Evolutionary conservation across 2,329 filamentous ascomycete species (phyloP).

Genomic region (Zasmidium angulare): DNA sequence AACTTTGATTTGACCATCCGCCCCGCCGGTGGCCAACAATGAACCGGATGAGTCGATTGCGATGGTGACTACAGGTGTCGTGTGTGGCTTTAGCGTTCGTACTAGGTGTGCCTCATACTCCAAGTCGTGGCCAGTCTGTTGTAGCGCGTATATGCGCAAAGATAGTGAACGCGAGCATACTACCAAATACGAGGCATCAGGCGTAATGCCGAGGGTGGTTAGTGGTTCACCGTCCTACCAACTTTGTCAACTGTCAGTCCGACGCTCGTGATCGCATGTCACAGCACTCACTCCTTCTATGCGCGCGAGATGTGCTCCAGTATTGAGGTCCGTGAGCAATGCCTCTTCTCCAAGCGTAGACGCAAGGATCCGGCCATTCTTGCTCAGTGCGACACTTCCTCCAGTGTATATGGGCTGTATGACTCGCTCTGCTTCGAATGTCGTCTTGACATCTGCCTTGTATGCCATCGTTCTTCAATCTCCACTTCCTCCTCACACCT

Average conservation of each 20-base stretch:
- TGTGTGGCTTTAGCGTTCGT: conserved; percentile 84
- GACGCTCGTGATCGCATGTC: conserved; percentile 3
- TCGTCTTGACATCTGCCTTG: conserved; percentile 69
- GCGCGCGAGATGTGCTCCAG: conserved; percentile 75
- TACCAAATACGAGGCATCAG: conserved; percentile 82
- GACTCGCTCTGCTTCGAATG: conserved; percentile 79
- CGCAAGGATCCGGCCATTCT: conserved; percentile 77
- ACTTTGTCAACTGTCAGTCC: conserved; percentile 42
- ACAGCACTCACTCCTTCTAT: conserved; percentile 74
- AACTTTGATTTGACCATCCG: conserved; percentile 91
- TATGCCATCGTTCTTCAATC: conserved; percentile 47
- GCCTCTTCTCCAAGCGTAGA: conserved; percentile 91
- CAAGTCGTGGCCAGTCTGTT: conserved; percentile 55
- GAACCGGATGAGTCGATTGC: conserved; percentile 85
- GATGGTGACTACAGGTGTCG: conserved; percentile 82
- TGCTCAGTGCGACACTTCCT: conserved; percentile 80
- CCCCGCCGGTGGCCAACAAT: conserved; percentile 85
- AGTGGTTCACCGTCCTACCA: conserved; percentile 64
- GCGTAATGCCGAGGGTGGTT: conserved; percentile 78
- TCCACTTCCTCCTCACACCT: not conserved
- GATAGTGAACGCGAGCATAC: conserved; percentile 93
- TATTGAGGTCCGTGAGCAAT: conserved; percentile 79
- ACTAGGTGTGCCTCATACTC: conserved; percentile 66
- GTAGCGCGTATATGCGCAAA: conserved; percentile 85
- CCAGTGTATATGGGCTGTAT: conserved; percentile 94